Evolutionary conservation across 768 basidiomycete genomes (phyloP).

Genomic region (Tricholoma saponaceum): DNA sequence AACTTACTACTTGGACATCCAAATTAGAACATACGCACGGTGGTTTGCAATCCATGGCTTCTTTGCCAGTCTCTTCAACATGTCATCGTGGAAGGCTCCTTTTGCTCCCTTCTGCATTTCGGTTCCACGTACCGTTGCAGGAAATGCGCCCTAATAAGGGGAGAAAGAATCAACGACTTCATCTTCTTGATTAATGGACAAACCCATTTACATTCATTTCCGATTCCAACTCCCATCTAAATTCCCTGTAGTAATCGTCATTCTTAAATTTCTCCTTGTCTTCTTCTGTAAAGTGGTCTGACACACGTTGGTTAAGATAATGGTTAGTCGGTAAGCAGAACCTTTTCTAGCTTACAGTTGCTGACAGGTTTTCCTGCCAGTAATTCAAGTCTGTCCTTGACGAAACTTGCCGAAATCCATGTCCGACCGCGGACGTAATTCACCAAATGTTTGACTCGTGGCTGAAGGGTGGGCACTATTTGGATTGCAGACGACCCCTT

Average conservation of each 20-base stretch:
- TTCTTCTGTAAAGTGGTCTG: slow-evolving; percentile 47
- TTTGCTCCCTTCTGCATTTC: slow-evolving; percentile 33
- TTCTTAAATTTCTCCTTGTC: slow-evolving; percentile 48
- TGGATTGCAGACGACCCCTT: slow-evolving; percentile 64
- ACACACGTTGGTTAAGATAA: not conserved
- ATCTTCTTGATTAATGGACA: not conserved
- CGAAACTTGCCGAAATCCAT: slow-evolving; percentile 49
- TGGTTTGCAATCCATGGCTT: slow-evolving; percentile 61
- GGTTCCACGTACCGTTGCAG: slow-evolving; percentile 36
- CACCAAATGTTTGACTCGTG: slow-evolving; percentile 41
- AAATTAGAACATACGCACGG: slow-evolving; percentile 25
- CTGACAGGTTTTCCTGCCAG: slow-evolving; percentile 33
- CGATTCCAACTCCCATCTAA: slow-evolving; percentile 44
- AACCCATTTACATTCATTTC: slow-evolving; percentile 40
- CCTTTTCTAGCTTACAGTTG: slow-evolving; percentile 34
- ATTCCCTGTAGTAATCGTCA: slow-evolving; percentile 41
- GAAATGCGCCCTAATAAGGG: slow-evolving; percentile 31
- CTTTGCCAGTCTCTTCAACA: slow-evolving; percentile 47
- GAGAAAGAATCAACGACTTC: not conserved
- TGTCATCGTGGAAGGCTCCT: slow-evolving; percentile 36
- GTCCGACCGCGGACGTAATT: slow-evolving; percentile 61
- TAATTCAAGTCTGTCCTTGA: slow-evolving; percentile 33
- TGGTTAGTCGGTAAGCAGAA: not conserved
- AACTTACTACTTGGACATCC: not conserved
- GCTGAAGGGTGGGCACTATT: slow-evolving; percentile 54